A percentile compares a stretch with the other conserved stretches of the same genome.
Conservation (phyloP, 805 yeast genomes). For the Yarrowia sp. region DNA sequence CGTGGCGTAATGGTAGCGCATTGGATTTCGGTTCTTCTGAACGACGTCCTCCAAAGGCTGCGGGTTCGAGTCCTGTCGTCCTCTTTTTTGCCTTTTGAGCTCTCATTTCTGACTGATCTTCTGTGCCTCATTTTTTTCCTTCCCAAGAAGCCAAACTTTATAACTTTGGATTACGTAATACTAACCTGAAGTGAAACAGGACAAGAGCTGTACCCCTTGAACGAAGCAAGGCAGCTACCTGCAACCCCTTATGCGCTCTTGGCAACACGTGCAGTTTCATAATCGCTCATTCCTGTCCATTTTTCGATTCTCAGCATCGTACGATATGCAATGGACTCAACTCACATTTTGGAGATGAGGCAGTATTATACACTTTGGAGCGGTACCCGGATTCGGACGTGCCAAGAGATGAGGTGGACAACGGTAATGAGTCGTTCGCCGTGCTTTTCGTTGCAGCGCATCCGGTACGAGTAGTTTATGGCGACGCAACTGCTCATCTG, state of each 20-base stretch:
- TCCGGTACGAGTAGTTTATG: background rate
- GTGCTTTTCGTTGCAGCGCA: background rate
- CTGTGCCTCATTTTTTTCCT: too few species aligned
- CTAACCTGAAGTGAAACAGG: too few species aligned
- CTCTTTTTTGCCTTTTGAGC: constrained; percentile 6
- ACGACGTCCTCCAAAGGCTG: constrained; percentile 39
- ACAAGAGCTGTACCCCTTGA: too few species aligned
- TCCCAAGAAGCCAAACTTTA: too few species aligned
- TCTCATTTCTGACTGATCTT: too few species aligned
- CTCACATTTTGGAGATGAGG: background rate
- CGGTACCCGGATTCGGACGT: background rate
- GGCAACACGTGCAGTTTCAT: too few species aligned
- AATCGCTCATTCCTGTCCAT: background rate
- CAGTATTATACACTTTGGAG: background rate
- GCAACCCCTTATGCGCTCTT: too few species aligned
- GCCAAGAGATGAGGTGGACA: constrained; percentile 22
- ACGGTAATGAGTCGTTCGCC: background rate
- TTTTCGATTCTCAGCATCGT: constrained; percentile 7
- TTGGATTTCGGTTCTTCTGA: constrained; percentile 37
- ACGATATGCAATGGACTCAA: constrained; percentile 17
- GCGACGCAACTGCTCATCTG: background rate
- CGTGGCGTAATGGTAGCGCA: constrained; percentile 39
- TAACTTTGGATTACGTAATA: too few species aligned
- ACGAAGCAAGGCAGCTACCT: too few species aligned
- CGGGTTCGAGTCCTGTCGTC: constrained; percentile 39